These are phyloP conservation scores for Aspergillus biplanus DNA, from an alignment of 495 filamentous ascomycete genomes.

Conservation along the genomic window DNA sequence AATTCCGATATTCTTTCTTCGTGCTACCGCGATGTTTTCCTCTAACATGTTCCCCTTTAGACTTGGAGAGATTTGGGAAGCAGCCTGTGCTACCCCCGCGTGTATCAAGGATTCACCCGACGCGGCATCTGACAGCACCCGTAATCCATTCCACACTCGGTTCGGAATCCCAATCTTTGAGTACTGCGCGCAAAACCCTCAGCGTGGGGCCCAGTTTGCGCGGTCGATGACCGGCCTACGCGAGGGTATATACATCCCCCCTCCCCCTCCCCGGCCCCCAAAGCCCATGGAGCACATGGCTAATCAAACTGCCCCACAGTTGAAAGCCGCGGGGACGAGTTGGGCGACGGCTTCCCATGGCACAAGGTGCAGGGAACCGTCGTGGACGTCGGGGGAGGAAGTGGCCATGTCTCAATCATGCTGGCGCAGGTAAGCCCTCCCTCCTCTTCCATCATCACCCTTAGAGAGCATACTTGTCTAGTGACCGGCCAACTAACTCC, in stretches of 20 bases:
- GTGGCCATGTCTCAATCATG: not conserved
- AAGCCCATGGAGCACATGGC: no score
- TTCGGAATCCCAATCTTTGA: not conserved
- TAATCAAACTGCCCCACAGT: no score
- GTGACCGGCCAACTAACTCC: not conserved
- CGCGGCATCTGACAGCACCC: not conserved
- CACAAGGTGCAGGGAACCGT: not conserved
- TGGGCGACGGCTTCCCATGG: no score
- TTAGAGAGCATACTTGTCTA: not conserved
- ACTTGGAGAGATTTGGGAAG: not conserved
- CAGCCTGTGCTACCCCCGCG: not conserved
- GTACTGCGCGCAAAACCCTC: not conserved
- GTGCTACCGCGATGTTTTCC: no score
- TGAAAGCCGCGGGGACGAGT: no score
- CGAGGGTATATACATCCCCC: not conserved
- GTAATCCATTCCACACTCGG: not conserved
- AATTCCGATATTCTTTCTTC: no score
- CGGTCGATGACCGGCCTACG: not conserved
- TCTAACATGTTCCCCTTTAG: not conserved
- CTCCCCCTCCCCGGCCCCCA: no score
- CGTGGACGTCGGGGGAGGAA: conserved; percentile 7
- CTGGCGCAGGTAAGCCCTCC: not conserved
- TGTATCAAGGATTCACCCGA: not conserved
- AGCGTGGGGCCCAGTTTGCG: not conserved
- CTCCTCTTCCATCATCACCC: no score